Percentiles rank a stretch among this genome's conserved stretches.
These are phyloP conservation scores for Rosellinia necatrix DNA, from an alignment of 2,329 filamentous ascomycete species.

Conservation along the genomic window DNA sequence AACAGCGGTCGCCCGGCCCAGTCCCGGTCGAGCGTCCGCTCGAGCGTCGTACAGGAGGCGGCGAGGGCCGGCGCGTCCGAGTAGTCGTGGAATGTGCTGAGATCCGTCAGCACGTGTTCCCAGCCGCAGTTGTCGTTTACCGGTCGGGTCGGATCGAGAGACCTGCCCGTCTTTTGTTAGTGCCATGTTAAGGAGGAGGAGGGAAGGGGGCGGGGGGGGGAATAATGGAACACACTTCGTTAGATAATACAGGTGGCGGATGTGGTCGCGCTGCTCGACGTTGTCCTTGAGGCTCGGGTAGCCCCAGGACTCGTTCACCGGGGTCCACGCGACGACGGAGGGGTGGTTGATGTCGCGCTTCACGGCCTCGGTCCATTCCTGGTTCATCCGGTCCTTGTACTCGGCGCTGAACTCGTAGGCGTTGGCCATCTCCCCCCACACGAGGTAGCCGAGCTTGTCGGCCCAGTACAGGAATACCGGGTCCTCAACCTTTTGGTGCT, in stretches of 20 bases:
- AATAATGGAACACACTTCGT: constrained; percentile 57
- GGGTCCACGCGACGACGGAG: constrained; percentile 68
- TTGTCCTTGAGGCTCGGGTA: constrained; percentile 63
- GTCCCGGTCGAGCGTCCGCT: constrained; percentile 59
- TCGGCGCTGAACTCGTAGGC: constrained; percentile 65
- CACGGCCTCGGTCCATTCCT: constrained; percentile 68
- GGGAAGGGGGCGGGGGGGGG: neutral
- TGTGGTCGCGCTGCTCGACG: constrained; percentile 65
- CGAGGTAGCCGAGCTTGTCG: constrained; percentile 62
- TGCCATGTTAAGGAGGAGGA: neutral
- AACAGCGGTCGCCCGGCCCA: constrained; percentile 59
- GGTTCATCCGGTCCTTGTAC: constrained; percentile 63
- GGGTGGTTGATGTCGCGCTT: constrained; percentile 69
- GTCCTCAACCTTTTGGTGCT: constrained; percentile 69
- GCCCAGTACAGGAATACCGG: constrained; percentile 66
- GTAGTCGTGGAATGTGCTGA: constrained; percentile 73
- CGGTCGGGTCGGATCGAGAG: constrained; percentile 64
- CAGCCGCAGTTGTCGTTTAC: constrained; percentile 75
- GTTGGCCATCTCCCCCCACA: constrained; percentile 69
- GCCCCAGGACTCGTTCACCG: constrained; percentile 67
- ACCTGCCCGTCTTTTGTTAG: constrained; percentile 37
- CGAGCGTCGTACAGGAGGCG: constrained; percentile 57
- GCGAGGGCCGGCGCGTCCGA: constrained; percentile 60
- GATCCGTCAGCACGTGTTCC: constrained; percentile 68
- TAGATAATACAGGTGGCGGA: constrained; percentile 65